Evolutionary conservation across 495 filamentous ascomycete genomes (phyloP).

Genomic region (Parathielavia hyrcaniae): DNA sequence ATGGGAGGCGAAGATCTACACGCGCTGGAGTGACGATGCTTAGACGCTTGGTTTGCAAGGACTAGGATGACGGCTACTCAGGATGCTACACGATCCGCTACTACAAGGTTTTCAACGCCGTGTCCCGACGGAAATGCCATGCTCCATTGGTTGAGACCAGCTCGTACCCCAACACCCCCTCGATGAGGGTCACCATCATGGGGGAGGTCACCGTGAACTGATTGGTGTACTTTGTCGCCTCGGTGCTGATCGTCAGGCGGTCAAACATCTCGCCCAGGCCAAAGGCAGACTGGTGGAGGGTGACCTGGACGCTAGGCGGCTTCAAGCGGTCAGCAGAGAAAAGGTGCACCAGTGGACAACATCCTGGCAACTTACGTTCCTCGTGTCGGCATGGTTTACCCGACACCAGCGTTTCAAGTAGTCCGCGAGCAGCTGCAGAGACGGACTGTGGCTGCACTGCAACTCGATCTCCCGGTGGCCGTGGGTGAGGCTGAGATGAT

Average conservation of each 20-base stretch:
- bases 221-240: conserved; percentile 24
- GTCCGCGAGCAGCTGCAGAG: conserved; percentile 34
- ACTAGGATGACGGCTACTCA: background rate
- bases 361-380: conserved; percentile 19
- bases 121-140: conserved; percentile 25
- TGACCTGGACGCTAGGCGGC: conserved; percentile 35
- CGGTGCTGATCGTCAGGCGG: conserved; percentile 29
- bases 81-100: too few species aligned
- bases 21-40: conserved; percentile 23
- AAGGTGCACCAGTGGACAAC: background rate
- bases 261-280: conserved; percentile 36
- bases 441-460: conserved; percentile 38
- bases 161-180: conserved; percentile 39
- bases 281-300: conserved; percentile 34
- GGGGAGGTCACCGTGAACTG: conserved; percentile 31
- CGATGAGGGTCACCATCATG: conserved; percentile 35
- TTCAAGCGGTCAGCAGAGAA: conserved; percentile 5
- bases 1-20: conserved; percentile 34
- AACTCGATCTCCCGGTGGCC: conserved; percentile 25
- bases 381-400: conserved; percentile 32
- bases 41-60: background rate
- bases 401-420: conserved; percentile 38
- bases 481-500: conserved; percentile 31
- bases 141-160: conserved; percentile 19
- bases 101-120: conserved; percentile 22